A percentile compares a stretch with the other conserved stretches of the same genome.
These are phyloP conservation scores for Microstegium vimineum DNA, from an alignment of 176 grass and related monocot genomes.

Conservation along the genomic window DNA sequence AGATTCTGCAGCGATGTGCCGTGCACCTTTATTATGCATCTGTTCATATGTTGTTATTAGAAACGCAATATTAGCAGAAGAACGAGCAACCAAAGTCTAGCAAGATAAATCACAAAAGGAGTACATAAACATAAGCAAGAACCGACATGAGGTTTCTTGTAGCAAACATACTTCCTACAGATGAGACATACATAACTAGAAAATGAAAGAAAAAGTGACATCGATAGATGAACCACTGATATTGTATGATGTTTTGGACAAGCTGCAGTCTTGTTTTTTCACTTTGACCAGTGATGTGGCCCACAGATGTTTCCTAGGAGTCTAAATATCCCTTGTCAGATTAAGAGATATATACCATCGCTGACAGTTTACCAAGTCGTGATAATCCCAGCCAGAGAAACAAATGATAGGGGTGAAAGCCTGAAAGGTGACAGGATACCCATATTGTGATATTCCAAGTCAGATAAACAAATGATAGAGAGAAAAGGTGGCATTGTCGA, in stretches of 20 bases:
- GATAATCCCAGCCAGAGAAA: not conserved
- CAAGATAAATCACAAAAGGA: constrained; percentile 3
- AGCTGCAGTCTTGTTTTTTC: not conserved
- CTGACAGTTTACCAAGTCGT: not conserved
- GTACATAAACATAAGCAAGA: constrained; percentile 12
- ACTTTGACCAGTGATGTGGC: not conserved
- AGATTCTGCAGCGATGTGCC: constrained; percentile 56
- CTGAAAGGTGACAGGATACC: not conserved
- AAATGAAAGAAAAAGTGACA: not conserved
- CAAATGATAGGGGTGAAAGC: not conserved
- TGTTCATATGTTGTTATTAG: constrained; percentile 29
- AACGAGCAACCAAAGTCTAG: not conserved
- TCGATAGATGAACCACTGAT: not conserved
- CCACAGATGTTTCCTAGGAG: not conserved
- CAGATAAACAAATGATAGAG: not conserved
- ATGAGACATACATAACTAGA: not conserved
- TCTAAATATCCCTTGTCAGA: not conserved
- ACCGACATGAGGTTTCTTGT: not conserved
- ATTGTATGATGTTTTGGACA: not conserved
- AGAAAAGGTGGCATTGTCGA: not conserved
- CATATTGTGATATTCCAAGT: not conserved
- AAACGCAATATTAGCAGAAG: constrained; percentile 13
- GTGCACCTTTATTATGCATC: constrained; percentile 80
- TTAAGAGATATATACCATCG: not conserved
- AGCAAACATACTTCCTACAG: not conserved